Base-by-base conservation (phyloP, 2,329 filamentous ascomycete species). In the Mariannaea sp. region DNA sequence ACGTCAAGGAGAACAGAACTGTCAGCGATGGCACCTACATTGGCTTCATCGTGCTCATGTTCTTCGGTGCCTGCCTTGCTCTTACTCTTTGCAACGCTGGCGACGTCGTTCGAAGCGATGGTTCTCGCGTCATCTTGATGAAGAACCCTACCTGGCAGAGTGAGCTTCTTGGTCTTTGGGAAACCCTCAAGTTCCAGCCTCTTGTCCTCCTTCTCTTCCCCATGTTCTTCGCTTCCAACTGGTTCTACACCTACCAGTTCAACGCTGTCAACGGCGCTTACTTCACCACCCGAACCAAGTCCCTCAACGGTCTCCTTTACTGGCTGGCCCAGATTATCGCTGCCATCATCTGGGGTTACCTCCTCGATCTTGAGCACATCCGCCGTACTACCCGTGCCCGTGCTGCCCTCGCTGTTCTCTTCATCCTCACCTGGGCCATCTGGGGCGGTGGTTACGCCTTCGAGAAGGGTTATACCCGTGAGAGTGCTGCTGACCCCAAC, bases 141-240 rank as follows among this genome's bases (percentile, higher is more conserved):
- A 93, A 94, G 77, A 89, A 95, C 72, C 92, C 92, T 3, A 89
- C 88, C 45, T 95, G 89, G 89, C 83, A 84, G 66, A 86, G 88
- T 3, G 92, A 96, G 73, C 72, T 96, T 56, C 59, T 81, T 14
- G 92, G 92, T 49, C 82, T 96, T 2, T 87, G 80, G 71, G 81
- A 94, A 70, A 90, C 88, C 1, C 74, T 96, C 51, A 74, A 75
- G 44, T 79, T 79, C 26, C 88, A 94, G 62, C 84, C 84, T 5
- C 92, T 65, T 67, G 87, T 92, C 60, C 60, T 91, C 41, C 72
- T 85, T 6, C 79, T 92, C 14, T 92, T 91, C 73, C 89, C 89
- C 64, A 89, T 92, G 85, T 92, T 92, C 76, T 82, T 89, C 69
- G 83, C 86, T 17, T 89, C 86, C 68, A 92, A 93, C 71, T 91